Conservation (phyloP, 192 early-diverging fungal species). For the Coemansia sp. region DNA sequence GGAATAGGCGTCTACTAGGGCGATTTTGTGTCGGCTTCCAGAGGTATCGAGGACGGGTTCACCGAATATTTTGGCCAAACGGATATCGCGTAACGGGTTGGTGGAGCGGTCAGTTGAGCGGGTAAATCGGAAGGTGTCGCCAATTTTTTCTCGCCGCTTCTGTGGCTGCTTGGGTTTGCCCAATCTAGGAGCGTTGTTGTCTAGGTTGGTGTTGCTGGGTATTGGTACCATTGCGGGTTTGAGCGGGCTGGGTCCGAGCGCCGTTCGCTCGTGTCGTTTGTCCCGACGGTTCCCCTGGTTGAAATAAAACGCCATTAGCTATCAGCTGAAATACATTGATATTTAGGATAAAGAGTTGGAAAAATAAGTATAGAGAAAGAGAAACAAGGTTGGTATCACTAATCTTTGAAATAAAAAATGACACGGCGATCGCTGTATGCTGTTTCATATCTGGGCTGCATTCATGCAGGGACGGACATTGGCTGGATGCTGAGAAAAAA, state of each 20-base stretch:
- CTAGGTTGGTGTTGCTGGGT: not conserved
- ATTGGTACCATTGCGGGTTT: not conserved
- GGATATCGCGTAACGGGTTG: constrained; percentile 21
- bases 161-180: constrained; percentile 5
- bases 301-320: constrained; percentile 48
- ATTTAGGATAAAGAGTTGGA: not conserved
- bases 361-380: not conserved
- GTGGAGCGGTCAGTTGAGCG: constrained; percentile 1
- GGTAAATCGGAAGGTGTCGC: constrained; percentile 18
- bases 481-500: not conserved
- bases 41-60: constrained; percentile 7
- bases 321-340: not conserved
- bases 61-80: constrained; percentile 35
- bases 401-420: not conserved
- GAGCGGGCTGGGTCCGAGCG: not conserved
- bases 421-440: not conserved
- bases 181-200: not conserved
- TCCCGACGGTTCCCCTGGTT: constrained; percentile 34
- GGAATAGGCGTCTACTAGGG: not conserved
- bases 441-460: not conserved
- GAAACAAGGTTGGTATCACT: not conserved
- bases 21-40: not conserved
- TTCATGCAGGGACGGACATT: not conserved
- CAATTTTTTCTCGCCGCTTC: constrained; percentile 10
- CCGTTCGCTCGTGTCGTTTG: not conserved